Percentiles rank a stretch among this genome's conserved stretches.
Evolutionary conservation across 73 alveolate genomes (phyloP).

Genomic region (Durusdinium trenchii): DNA sequence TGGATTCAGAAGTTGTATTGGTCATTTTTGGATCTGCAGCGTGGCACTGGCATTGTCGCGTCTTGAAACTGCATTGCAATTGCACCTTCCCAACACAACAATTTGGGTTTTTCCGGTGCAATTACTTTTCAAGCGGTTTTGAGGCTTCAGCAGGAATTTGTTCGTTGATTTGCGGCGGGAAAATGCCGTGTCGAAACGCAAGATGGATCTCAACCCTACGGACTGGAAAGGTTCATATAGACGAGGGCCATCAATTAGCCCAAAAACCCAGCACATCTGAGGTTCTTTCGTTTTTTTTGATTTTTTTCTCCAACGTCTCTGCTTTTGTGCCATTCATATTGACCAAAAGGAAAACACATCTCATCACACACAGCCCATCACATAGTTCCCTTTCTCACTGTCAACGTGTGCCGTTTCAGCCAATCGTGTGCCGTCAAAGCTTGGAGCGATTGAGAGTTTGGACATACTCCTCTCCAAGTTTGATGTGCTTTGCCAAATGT

Average conservation of each 20-base stretch:
- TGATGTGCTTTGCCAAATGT: constrained; percentile 20
- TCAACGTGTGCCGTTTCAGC: not conserved
- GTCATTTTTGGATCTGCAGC: no score
- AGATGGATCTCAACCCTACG: no score
- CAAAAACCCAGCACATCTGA: not conserved
- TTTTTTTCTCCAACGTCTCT: not conserved
- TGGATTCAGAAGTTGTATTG: no score
- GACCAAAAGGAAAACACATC: not conserved
- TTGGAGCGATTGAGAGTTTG: not conserved
- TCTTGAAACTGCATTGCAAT: no score
- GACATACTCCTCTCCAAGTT: not conserved
- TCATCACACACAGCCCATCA: not conserved
- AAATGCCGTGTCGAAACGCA: no score
- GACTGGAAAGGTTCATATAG: no score
- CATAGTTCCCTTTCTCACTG: not conserved
- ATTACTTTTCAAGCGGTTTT: no score
- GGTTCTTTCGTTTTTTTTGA: not conserved
- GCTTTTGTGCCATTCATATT: not conserved
- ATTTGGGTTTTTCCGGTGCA: no score
- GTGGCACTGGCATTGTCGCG: no score
- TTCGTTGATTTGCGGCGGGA: no score
- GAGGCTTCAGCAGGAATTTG: no score
- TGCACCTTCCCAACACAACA: no score
- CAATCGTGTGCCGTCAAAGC: not conserved
- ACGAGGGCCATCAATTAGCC: not conserved